Conservation (phyloP, 306 rosid species). For the Datisca glomerata region DNA sequence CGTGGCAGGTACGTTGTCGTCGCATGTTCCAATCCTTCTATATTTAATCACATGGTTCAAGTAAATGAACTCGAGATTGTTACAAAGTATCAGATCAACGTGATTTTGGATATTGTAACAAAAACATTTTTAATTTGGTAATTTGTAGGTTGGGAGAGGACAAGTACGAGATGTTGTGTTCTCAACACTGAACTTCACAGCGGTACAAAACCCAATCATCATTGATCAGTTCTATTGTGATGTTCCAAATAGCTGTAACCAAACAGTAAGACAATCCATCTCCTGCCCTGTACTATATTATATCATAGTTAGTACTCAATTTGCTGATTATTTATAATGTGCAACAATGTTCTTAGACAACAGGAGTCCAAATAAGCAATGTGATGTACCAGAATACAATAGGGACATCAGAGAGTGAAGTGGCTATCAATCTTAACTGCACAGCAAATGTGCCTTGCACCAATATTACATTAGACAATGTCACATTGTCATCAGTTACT, state of each 20-base stretch:
- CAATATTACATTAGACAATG: conserved; percentile 30
- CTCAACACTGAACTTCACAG: neutral
- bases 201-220: conserved; percentile 32
- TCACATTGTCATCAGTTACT: conserved; percentile 16
- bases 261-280: conserved; percentile 12
- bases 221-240: conserved; percentile 44
- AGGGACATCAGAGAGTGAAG: conserved; percentile 28
- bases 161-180: neutral
- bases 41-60: too few relatives aligned
- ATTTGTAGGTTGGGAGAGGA: neutral
- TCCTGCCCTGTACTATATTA: neutral
- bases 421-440: conserved; percentile 31
- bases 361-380: conserved; percentile 29
- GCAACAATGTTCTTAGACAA: neutral
- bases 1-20: conserved; percentile 6
- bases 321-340: neutral
- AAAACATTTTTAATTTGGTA: too few relatives aligned
- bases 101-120: too few relatives aligned
- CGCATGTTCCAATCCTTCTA: too few relatives aligned
- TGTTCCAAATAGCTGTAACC: conserved; percentile 11
- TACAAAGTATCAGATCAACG: too few relatives aligned
- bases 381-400: conserved; percentile 23
- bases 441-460: conserved; percentile 31
- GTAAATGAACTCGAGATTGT: too few relatives aligned
- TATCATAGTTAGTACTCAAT: neutral